Evolutionary conservation across 768 basidiomycete genomes (phyloP).

Genomic region (Exidia glandulosa): DNA sequence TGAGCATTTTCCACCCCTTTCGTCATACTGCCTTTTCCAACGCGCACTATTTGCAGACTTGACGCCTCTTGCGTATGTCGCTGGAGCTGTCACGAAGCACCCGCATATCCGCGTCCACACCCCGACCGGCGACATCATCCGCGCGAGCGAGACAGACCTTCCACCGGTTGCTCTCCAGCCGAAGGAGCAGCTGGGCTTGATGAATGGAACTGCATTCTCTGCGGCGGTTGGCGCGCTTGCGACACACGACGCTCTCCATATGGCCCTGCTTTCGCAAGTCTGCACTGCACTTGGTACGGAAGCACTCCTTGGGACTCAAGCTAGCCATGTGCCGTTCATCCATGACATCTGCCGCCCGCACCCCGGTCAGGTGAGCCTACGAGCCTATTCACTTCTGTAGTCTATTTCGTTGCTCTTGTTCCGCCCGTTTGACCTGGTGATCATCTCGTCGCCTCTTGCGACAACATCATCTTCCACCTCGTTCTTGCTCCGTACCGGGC

Average conservation of each 20-base stretch:
- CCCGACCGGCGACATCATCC: background rate
- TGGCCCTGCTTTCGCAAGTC: constrained; percentile 37
- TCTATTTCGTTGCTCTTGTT: no score
- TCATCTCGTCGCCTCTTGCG: background rate
- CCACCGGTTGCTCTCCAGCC: constrained; percentile 9
- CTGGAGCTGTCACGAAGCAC: constrained; percentile 70
- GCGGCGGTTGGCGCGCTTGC: constrained; percentile 20
- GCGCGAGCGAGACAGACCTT: background rate
- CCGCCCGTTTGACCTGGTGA: background rate
- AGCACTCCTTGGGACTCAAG: constrained; percentile 63
- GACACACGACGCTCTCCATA: constrained; percentile 16
- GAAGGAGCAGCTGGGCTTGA: constrained; percentile 23
- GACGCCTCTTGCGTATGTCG: constrained; percentile 74
- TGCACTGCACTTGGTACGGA: constrained; percentile 79
- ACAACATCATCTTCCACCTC: no score
- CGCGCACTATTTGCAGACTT: constrained; percentile 38
- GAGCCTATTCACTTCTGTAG: no score
- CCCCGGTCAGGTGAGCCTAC: constrained; percentile 64
- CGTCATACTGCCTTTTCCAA: constrained; percentile 2
- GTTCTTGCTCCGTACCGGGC: no score
- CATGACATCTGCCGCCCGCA: constrained; percentile 60
- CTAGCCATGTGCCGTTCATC: constrained; percentile 70
- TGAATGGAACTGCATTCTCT: constrained; percentile 20
- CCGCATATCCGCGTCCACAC: constrained; percentile 53
- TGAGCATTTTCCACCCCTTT: constrained; percentile 18